Evolutionary conservation across 192 early-diverging fungal genomes (phyloP).

Genomic region (Chytriomyces sp.): DNA sequence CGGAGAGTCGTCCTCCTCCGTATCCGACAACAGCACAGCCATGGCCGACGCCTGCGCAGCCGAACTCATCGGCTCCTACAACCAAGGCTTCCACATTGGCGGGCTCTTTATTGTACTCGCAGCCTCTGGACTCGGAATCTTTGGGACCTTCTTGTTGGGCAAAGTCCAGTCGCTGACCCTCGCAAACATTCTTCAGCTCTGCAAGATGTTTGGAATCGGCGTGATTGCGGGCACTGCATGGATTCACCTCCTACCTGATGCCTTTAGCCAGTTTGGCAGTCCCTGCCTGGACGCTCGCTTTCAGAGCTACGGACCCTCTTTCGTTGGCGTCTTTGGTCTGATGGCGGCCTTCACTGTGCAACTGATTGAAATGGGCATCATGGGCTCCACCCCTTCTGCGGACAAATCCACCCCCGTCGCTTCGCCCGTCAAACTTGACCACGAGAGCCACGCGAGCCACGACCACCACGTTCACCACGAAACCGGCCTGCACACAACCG

Average conservation of each 20-base stretch:
- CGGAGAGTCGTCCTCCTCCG: too few species aligned
- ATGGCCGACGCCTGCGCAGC: not conserved
- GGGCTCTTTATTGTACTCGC: conserved; percentile 24
- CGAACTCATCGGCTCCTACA: not conserved
- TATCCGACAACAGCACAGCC: too few species aligned
- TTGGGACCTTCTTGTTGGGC: conserved; percentile 7
- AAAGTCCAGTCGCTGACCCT: not conserved
- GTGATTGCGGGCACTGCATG: conserved; percentile 47
- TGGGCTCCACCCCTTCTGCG: not conserved
- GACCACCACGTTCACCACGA: not conserved
- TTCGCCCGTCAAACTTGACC: too few species aligned
- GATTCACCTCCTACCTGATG: conserved; percentile 46
- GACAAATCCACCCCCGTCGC: not conserved
- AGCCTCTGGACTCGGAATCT: conserved; percentile 20
- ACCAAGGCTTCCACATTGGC: conserved; percentile 22
- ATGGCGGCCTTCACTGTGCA: conserved; percentile 34
- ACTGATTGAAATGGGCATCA: conserved; percentile 37
- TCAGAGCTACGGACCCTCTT: not conserved
- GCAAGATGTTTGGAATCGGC: conserved; percentile 55
- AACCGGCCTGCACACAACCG: too few species aligned
- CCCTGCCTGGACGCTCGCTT: conserved; percentile 12
- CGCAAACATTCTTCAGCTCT: conserved; percentile 12
- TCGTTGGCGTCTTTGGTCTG: conserved; percentile 38
- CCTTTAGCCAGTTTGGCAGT: conserved; percentile 12
- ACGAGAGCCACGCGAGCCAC: not conserved